Evolutionary conservation across 805 yeast genomes (phyloP).

Genomic region (Wickerhamomyces ciferrii): DNA sequence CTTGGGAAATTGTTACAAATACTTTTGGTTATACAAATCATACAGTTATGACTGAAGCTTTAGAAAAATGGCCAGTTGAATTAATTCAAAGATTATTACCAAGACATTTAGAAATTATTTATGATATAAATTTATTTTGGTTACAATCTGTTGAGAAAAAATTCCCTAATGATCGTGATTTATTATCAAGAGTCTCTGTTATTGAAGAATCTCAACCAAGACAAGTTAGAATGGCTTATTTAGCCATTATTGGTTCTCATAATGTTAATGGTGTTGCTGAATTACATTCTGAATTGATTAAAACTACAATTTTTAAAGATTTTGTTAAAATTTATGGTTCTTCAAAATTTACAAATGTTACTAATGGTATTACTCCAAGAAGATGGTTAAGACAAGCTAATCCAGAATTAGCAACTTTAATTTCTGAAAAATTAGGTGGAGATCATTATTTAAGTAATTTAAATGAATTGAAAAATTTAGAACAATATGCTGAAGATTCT

Average conservation of each 20-base stretch:
- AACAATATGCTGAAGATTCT: conserved; percentile 59
- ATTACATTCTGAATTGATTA: conserved; percentile 85
- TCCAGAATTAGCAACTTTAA: conserved; percentile 71
- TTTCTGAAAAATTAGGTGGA: conserved; percentile 64
- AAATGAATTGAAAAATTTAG: conserved; percentile 60
- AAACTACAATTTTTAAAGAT: conserved; percentile 85
- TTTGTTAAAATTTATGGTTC: conserved; percentile 79
- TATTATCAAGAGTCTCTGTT: conserved; percentile 69
- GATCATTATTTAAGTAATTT: conserved; percentile 67
- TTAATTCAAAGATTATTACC: conserved; percentile 76
- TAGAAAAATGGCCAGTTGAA: conserved; percentile 93
- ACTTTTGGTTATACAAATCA: conserved; percentile 94
- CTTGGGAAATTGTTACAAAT: conserved; percentile 76
- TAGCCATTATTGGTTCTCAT: conserved; percentile 90
- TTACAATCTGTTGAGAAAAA: conserved; percentile 66
- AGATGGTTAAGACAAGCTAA: conserved; percentile 95
- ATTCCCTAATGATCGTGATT: conserved; percentile 67
- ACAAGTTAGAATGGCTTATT: conserved; percentile 86
- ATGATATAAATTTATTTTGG: conserved; percentile 77
- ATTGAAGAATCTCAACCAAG: conserved; percentile 80
- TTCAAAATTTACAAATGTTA: conserved; percentile 84
- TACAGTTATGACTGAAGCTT: conserved; percentile 91
- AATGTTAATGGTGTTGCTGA: conserved; percentile 96
- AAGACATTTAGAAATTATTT: conserved; percentile 86
- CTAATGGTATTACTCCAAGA: conserved; percentile 95